Conservation (phyloP, 2,329 filamentous ascomycete species). For the Xylaria digitata region DNA sequence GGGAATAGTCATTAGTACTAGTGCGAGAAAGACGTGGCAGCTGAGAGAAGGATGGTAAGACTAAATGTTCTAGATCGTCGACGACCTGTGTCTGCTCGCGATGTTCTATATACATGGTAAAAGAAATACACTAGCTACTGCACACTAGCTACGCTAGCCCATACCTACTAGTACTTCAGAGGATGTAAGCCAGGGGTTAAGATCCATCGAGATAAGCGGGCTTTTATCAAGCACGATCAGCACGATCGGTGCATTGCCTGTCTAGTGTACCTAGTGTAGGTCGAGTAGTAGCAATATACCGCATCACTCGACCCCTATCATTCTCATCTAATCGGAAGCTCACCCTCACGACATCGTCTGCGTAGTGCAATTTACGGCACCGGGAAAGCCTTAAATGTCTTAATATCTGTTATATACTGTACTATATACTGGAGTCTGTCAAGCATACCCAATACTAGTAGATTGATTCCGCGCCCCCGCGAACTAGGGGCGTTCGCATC, state of each 20-base stretch:
- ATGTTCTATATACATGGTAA: neutral
- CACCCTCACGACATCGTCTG: neutral
- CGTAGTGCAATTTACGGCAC: neutral
- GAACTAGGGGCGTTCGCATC: conserved; percentile 1
- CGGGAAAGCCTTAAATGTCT: neutral
- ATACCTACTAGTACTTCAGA: neutral
- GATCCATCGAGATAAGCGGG: neutral
- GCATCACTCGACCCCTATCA: neutral
- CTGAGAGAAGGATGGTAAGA: neutral
- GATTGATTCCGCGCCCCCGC: neutral
- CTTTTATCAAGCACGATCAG: neutral
- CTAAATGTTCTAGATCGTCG: neutral
- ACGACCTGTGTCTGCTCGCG: neutral
- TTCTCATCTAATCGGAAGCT: neutral
- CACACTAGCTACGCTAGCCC: too few species aligned
- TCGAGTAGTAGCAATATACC: too few species aligned
- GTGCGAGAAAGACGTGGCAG: neutral
- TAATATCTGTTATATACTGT: neutral
- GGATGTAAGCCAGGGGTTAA: neutral
- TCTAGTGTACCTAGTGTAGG: too few species aligned
- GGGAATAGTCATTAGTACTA: neutral
- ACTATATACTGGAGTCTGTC: too few species aligned
- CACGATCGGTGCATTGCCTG: neutral
- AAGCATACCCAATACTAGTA: neutral
- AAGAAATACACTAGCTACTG: too few species aligned